Conservation (phyloP, 768 basidiomycete genomes). For the Lyophyllum shimeji region DNA sequence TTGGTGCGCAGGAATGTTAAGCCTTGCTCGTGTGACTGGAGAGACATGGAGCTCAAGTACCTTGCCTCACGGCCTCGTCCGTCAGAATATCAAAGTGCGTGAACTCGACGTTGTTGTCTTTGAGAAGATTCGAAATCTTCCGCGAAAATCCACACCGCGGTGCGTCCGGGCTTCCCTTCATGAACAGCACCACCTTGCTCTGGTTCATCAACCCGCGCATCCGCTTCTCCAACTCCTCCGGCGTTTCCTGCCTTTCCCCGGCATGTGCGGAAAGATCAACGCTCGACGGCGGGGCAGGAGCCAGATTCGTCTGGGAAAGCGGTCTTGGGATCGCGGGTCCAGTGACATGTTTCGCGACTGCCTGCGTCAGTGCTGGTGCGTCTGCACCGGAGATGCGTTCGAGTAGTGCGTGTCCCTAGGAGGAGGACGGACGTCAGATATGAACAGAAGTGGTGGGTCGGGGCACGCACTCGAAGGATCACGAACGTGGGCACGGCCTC, state of each 20-base stretch:
- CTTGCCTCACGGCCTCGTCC: constrained; percentile 81
- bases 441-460: not conserved
- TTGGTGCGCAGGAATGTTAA: not conserved
- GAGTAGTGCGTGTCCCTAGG: constrained; percentile 86
- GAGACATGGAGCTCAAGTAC: constrained; percentile 37
- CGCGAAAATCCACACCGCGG: constrained; percentile 88
- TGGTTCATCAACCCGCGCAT: constrained; percentile 76
- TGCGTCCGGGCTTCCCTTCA: constrained; percentile 80
- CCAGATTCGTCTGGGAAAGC: constrained; percentile 49
- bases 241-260: constrained; percentile 43
- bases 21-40: not conserved
- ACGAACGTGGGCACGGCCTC: constrained; percentile 86
- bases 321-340: constrained; percentile 35
- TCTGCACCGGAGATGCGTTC: constrained; percentile 80
- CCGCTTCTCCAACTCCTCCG: constrained; percentile 65
- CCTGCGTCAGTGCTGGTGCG: constrained; percentile 56
- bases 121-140: constrained; percentile 67
- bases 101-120: constrained; percentile 64
- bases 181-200: constrained; percentile 79
- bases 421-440: not conserved
- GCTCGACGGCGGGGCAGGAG: constrained; percentile 31
- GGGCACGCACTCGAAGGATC: constrained; percentile 65
- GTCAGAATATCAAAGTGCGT: constrained; percentile 80
- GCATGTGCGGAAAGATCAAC: constrained; percentile 9
- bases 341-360: constrained; percentile 59